phyloP scores from a whole-genome alignment of 768 basidiomycete species.

The Asterophora lycoperdoides region DNA sequence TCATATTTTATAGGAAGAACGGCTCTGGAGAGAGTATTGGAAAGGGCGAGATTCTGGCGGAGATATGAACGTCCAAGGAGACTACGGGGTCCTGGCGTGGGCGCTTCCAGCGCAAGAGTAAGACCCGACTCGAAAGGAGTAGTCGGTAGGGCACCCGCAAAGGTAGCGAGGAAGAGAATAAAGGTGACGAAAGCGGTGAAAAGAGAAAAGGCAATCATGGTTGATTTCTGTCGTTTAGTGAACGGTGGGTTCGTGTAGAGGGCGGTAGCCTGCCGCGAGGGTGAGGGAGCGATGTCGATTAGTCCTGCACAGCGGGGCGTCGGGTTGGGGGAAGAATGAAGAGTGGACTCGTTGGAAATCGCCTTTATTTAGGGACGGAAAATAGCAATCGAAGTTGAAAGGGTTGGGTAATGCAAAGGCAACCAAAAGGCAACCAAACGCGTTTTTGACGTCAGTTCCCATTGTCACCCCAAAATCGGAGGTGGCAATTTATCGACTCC shows the following conservation, averaged over 20 bases:
- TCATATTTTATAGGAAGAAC: neutral
- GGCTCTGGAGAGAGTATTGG: neutral
- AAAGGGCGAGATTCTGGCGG: constrained; percentile 7
- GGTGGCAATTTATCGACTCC: neutral
- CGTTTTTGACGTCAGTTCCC: constrained; percentile 1
- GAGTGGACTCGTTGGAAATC: neutral
- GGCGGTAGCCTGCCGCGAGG: constrained; percentile 13
- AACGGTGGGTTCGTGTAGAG: neutral
- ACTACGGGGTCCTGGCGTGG: constrained; percentile 14
- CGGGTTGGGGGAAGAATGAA: neutral
- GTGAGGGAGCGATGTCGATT: neutral
- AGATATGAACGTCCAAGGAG: constrained; percentile 21
- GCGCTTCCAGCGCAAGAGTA: constrained; percentile 2
- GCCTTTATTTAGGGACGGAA: constrained; percentile 1
- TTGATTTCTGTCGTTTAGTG: constrained; percentile 29
- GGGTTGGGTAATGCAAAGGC: neutral
- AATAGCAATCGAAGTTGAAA: constrained; percentile 1
- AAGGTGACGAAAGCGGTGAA: constrained; percentile 25
- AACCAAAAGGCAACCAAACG: no score
- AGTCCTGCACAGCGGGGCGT: constrained; percentile 6
- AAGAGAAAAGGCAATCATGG: constrained; percentile 28
- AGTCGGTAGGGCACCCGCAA: constrained; percentile 33
- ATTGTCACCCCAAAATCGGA: neutral
- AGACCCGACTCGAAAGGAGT: constrained; percentile 20
- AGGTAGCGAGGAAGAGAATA: constrained; percentile 32